Conservation (phyloP, 1,284 basidiomycete species). For the Waitea zeae region DNA sequence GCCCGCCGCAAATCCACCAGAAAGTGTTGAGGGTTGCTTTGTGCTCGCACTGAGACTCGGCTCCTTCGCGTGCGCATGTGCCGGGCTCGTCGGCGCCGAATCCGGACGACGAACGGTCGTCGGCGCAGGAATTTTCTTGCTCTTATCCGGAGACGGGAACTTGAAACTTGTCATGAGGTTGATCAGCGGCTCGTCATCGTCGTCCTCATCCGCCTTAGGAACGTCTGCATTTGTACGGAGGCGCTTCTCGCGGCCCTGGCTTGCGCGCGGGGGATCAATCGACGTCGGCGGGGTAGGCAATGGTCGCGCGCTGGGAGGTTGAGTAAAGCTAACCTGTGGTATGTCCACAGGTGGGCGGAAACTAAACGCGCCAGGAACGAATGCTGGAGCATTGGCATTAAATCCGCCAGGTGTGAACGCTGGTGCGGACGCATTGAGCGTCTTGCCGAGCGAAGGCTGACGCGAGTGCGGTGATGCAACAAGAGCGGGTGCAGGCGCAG, state of each 20-base stretch:
- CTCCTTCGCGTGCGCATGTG: slow-evolving; percentile 9
- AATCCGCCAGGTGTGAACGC: slow-evolving; percentile 65
- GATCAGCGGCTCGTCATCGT: slow-evolving; percentile 27
- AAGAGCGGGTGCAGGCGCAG: slow-evolving; percentile 3
- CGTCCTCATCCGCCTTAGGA: slow-evolving; percentile 17
- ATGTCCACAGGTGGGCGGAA: slow-evolving; percentile 52
- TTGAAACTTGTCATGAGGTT: slow-evolving; percentile 50
- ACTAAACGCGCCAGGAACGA: no score
- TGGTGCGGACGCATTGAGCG: slow-evolving; percentile 56
- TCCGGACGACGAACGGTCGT: slow-evolving; percentile 22
- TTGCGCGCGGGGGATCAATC: slow-evolving; percentile 15
- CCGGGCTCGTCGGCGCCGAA: slow-evolving; percentile 24
- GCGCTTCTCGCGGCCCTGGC: slow-evolving; percentile 63
- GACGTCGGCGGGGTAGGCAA: slow-evolving; percentile 17
- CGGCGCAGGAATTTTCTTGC: neutral
- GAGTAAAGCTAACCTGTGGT: slow-evolving; percentile 30
- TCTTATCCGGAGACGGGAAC: slow-evolving; percentile 39
- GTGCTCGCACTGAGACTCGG: slow-evolving; percentile 2
- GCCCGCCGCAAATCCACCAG: no score
- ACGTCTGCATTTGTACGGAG: slow-evolving; percentile 38
- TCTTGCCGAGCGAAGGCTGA: slow-evolving; percentile 41
- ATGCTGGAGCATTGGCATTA: no score
- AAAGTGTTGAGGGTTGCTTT: no score
- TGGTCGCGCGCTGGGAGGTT: slow-evolving; percentile 10
- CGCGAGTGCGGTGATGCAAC: slow-evolving; percentile 26